Evolutionary conservation across 306 rosid genomes (phyloP).

Genomic region (Astragalus glycyphyllos): DNA sequence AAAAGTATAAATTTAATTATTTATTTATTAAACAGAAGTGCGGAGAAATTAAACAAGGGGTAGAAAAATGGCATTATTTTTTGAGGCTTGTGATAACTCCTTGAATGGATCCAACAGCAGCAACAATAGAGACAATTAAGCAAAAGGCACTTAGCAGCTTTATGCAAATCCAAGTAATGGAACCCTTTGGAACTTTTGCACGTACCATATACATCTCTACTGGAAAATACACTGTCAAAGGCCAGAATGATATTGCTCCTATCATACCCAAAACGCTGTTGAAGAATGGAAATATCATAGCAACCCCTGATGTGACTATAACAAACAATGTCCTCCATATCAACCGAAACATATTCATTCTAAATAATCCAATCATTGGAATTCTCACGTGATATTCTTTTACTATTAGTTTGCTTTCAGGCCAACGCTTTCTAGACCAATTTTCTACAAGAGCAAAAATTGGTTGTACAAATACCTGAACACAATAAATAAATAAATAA

Average conservation of each 20-base stretch:
- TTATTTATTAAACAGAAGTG: background rate
- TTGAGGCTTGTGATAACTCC: slow-evolving; percentile 51
- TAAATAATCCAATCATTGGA: slow-evolving; percentile 48
- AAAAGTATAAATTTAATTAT: too few relatives aligned
- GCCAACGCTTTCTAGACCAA: slow-evolving; percentile 48
- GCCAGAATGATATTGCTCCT: slow-evolving; percentile 70
- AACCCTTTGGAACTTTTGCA: slow-evolving; percentile 52
- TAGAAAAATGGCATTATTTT: slow-evolving; percentile 10
- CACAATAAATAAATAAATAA: background rate
- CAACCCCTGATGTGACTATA: slow-evolving; percentile 36
- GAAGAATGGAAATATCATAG: slow-evolving; percentile 67
- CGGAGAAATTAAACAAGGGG: too few relatives aligned
- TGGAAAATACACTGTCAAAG: slow-evolving; percentile 67
- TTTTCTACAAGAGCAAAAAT: slow-evolving; percentile 38
- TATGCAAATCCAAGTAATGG: slow-evolving; percentile 50
- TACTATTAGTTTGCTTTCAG: slow-evolving; percentile 41
- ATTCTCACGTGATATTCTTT: slow-evolving; percentile 47
- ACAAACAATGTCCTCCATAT: slow-evolving; percentile 59
- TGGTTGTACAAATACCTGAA: slow-evolving; percentile 53
- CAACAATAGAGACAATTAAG: slow-evolving; percentile 53
- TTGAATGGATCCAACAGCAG: slow-evolving; percentile 57
- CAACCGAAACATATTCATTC: slow-evolving; percentile 50
- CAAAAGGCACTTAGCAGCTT: slow-evolving; percentile 48
- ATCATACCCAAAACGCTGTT: slow-evolving; percentile 60
- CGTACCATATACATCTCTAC: slow-evolving; percentile 57